phyloP scores from a whole-genome alignment of 331 rosid species.

The Quercus tomentella region DNA sequence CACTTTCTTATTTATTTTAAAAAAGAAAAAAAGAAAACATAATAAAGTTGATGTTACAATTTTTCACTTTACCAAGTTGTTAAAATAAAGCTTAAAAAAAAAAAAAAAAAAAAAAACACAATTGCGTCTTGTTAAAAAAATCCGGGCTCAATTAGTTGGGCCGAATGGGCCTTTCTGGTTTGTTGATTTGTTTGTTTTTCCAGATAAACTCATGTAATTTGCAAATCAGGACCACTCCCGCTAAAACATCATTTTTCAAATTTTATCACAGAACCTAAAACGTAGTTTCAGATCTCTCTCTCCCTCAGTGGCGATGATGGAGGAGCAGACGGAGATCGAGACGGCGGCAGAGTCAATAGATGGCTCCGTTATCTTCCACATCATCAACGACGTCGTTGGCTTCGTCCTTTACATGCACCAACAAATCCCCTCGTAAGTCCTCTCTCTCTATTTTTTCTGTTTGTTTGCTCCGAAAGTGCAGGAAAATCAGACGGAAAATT shows the following conservation, averaged over 20 bases:
- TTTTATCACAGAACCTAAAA: background rate
- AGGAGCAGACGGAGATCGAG: slow-evolving; percentile 36
- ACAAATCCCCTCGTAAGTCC: slow-evolving; percentile 82
- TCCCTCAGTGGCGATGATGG: slow-evolving; percentile 12
- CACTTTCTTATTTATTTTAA: too few species aligned
- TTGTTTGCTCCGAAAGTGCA: slow-evolving; percentile 11
- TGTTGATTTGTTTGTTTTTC: background rate
- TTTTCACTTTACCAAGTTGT: too few species aligned
- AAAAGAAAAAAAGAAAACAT: too few species aligned
- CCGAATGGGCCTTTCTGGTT: background rate
- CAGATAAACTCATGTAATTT: too few species aligned
- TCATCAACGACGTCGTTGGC: slow-evolving; percentile 60
- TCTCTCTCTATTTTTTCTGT: background rate
- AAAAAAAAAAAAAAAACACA: background rate
- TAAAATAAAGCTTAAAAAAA: background rate
- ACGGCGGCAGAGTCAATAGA: slow-evolving; percentile 42
- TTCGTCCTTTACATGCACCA: slow-evolving; percentile 86
- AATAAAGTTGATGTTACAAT: too few species aligned
- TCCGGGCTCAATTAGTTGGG: too few species aligned
- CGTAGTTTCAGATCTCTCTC: background rate
- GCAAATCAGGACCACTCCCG: background rate
- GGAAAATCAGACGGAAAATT: background rate
- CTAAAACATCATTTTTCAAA: background rate
- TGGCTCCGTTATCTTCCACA: slow-evolving; percentile 53
- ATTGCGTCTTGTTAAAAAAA: background rate